A percentile compares a stretch with the other conserved stretches of the same genome.
Evolutionary conservation across 1,284 basidiomycete genomes (phyloP).

Genomic region (Ceratobasidium papillatum): DNA sequence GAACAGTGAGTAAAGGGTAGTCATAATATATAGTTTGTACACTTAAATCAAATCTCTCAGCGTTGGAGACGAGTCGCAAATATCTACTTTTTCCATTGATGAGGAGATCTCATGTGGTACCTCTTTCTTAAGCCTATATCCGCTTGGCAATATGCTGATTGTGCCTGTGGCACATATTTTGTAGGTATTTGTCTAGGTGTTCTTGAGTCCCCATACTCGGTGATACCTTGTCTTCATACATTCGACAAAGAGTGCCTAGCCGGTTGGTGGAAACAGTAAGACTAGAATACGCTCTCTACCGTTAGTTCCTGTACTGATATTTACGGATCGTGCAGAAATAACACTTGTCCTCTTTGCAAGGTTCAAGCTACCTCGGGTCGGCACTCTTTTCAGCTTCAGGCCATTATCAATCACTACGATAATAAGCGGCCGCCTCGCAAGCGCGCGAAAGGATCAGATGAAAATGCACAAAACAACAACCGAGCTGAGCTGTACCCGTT

Average conservation of each 20-base stretch:
- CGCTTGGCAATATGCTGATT: neutral
- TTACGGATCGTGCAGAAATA: conserved; percentile 7
- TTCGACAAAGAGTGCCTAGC: conserved; percentile 45
- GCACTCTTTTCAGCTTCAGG: conserved; percentile 40
- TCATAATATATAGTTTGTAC: neutral
- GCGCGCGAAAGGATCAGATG: conserved; percentile 16
- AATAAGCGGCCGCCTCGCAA: conserved; percentile 31
- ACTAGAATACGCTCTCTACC: neutral
- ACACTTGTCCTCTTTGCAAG: conserved; percentile 39
- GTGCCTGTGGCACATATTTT: neutral
- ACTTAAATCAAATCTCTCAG: neutral
- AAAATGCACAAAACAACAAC: neutral
- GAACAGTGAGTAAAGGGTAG: neutral
- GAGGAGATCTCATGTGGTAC: conserved; percentile 44
- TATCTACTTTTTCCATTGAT: conserved; percentile 40
- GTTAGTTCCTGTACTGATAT: neutral
- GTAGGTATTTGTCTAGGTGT: conserved; percentile 46
- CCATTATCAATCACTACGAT: conserved; percentile 39
- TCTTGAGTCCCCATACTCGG: conserved; percentile 45
- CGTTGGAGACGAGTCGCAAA: conserved; percentile 26
- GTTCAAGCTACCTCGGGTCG: conserved; percentile 6
- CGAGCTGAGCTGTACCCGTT: conserved; percentile 34
- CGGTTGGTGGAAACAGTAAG: conserved; percentile 46
- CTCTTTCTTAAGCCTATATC: neutral
- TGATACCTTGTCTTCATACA: conserved; percentile 47